These are phyloP conservation scores for Cyanophora paradoxa DNA, from an alignment of 78 protist genomes.

Conservation along the genomic window DNA sequence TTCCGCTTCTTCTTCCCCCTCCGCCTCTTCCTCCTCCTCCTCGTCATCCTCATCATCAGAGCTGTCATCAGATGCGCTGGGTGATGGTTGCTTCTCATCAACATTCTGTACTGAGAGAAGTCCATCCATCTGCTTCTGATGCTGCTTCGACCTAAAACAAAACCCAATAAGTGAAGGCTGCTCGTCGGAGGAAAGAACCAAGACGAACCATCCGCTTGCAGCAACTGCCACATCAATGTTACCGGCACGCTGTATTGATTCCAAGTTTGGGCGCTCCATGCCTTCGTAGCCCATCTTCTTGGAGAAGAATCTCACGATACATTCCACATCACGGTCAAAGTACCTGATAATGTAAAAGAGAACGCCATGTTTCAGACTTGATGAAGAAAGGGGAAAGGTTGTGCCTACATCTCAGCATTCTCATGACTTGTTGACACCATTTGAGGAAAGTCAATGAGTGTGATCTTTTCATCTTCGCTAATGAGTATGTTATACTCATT, in stretches of 20 bases:
- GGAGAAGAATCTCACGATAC: conserved; percentile 71
- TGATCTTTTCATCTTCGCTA: conserved; percentile 63
- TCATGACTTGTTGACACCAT: conserved; percentile 89
- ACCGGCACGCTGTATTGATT: neutral
- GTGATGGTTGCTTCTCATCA: neutral
- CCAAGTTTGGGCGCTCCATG: neutral
- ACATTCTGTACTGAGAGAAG: neutral
- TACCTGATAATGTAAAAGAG: no score
- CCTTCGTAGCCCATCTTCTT: conserved; percentile 44
- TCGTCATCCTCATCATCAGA: neutral
- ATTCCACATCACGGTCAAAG: conserved; percentile 85
- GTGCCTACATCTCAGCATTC: conserved; percentile 79
- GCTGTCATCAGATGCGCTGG: no score
- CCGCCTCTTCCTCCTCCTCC: conserved; percentile 12
- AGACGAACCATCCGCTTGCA: neutral
- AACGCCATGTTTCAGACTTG: neutral
- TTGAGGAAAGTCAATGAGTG: conserved; percentile 97
- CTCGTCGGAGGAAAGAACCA: neutral
- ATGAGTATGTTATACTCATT: conserved; percentile 95
- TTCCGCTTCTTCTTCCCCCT: neutral
- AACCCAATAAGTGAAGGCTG: neutral
- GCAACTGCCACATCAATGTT: neutral
- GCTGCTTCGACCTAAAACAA: neutral
- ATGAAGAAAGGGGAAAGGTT: neutral
- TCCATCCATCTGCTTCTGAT: neutral